phyloP scores from a whole-genome alignment of 352 stramenopile species.

The Phytopythium cucurbitacearum region DNA sequence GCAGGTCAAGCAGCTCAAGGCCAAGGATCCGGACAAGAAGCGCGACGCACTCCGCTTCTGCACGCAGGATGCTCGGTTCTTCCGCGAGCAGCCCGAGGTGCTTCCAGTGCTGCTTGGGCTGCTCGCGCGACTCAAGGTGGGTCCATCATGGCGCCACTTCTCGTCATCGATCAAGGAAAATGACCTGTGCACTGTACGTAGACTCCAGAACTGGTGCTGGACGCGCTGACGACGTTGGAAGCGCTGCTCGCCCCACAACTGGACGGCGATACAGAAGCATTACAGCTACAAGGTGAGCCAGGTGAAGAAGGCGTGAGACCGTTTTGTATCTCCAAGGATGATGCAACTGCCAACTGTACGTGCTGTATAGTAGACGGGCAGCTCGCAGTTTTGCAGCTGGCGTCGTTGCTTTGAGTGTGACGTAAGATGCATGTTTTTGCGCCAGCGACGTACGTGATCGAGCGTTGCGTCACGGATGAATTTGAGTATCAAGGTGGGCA shows the following conservation, averaged over 20 bases:
- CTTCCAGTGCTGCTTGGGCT: conserved; percentile 43
- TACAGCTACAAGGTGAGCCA: not conserved
- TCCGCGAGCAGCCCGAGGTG: conserved; percentile 51
- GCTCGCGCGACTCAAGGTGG: conserved; percentile 49
- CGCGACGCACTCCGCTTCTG: conserved; percentile 51
- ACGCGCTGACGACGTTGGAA: conserved; percentile 24
- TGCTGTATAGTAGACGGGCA: too few relatives aligned
- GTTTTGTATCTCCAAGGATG: too few relatives aligned
- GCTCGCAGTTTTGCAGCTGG: too few relatives aligned
- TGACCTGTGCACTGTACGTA: conserved; percentile 5
- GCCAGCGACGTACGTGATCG: conserved; percentile 40
- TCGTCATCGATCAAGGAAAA: too few relatives aligned
- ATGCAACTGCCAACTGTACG: too few relatives aligned
- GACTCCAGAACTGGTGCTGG: conserved; percentile 30
- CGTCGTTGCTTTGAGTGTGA: too few relatives aligned
- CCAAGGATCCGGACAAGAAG: conserved; percentile 66
- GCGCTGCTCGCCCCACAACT: conserved; percentile 8
- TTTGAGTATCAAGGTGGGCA: conserved; percentile 43
- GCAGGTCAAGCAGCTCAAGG: conserved; percentile 54
- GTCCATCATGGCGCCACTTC: not conserved
- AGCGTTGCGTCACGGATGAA: conserved; percentile 17
- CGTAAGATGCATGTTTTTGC: not conserved
- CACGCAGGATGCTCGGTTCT: conserved; percentile 43
- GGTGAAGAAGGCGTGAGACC: too few relatives aligned
- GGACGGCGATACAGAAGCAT: too few relatives aligned